A percentile compares a stretch with the other conserved stretches of the same genome.
Conservation (phyloP, 2,329 filamentous ascomycete species). For the Elsinoe ampelina region DNA sequence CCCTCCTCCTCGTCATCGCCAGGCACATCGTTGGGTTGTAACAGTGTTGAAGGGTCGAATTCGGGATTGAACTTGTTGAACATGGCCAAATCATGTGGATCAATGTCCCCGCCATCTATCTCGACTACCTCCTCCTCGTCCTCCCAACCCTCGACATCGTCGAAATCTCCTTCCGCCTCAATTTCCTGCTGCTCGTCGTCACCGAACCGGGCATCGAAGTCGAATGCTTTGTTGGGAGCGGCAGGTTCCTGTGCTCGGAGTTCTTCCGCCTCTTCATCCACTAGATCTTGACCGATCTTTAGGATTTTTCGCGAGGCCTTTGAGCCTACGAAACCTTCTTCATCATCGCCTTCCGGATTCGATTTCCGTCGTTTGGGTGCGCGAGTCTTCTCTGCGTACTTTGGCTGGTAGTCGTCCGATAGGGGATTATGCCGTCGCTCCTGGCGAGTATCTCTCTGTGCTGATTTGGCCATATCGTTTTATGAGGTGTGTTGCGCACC, state of each 20-base stretch:
- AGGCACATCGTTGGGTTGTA: constrained; percentile 54
- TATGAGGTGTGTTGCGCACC: too few relatives aligned
- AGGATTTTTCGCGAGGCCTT: constrained; percentile 84
- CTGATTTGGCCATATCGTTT: constrained; percentile 66
- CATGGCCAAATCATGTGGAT: constrained; percentile 77
- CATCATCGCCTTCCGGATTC: constrained; percentile 46
- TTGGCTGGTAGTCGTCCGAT: constrained; percentile 74
- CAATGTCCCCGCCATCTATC: constrained; percentile 60
- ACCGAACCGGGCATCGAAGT: constrained; percentile 64
- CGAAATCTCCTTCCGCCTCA: constrained; percentile 40
- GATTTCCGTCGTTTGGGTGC: constrained; percentile 54
- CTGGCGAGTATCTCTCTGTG: constrained; percentile 44
- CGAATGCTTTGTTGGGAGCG: constrained; percentile 55
- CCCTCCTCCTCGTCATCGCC: constrained; percentile 27
- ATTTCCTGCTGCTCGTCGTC: constrained; percentile 45
- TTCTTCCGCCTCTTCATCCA: constrained; percentile 61
- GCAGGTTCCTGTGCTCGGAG: constrained; percentile 34
- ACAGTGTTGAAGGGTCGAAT: constrained; percentile 59
- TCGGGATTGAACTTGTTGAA: constrained; percentile 84
- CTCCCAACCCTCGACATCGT: constrained; percentile 59
- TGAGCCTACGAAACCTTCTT: constrained; percentile 70
- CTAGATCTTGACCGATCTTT: constrained; percentile 78
- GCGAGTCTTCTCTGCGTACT: constrained; percentile 61
- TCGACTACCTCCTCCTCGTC: constrained; percentile 68
- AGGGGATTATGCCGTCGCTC: constrained; percentile 79